Conservation (phyloP, 2,329 filamentous ascomycete species). For the Hypomyces perniciosus region DNA sequence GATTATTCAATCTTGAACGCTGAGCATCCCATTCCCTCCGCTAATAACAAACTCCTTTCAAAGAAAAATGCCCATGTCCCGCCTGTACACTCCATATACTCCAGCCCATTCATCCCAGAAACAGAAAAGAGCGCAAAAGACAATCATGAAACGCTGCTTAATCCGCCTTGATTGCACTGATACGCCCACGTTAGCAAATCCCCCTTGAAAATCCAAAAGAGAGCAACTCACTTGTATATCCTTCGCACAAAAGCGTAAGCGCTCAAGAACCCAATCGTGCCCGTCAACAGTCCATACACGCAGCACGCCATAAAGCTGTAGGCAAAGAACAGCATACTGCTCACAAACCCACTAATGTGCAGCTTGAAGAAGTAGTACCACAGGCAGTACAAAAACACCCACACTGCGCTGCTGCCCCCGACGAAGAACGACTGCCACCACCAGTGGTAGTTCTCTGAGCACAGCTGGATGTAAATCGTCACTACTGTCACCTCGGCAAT, state of each 20-base stretch:
- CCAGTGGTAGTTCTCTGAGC: conserved; percentile 83
- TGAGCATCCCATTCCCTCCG: too few species aligned
- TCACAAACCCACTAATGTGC: conserved; percentile 74
- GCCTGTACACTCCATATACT: too few species aligned
- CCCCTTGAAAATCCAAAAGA: background rate
- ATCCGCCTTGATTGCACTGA: conserved; percentile 48
- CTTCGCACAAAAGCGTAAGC: conserved; percentile 78
- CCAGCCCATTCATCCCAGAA: background rate
- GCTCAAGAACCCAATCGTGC: conserved; percentile 78
- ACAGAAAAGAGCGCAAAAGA: background rate
- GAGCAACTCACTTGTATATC: conserved; percentile 64
- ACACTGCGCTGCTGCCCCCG: conserved; percentile 68
- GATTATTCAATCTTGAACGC: too few species aligned
- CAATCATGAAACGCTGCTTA: conserved; percentile 18
- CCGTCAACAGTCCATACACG: conserved; percentile 74
- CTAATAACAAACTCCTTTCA: too few species aligned
- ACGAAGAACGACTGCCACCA: conserved; percentile 87
- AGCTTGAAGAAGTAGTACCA: conserved; percentile 81
- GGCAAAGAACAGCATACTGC: conserved; percentile 74
- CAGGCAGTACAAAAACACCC: conserved; percentile 76
- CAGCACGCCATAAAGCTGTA: conserved; percentile 78
- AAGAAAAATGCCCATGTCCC: too few species aligned
- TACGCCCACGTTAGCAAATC: conserved; percentile 8
- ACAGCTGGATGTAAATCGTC: conserved; percentile 75
- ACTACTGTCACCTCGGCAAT: conserved; percentile 81